Percentiles rank a stretch among this genome's conserved stretches.
These are phyloP conservation scores for Fusarium nelsonii DNA, from an alignment of 2,329 filamentous ascomycete species.

Conservation along the genomic window DNA sequence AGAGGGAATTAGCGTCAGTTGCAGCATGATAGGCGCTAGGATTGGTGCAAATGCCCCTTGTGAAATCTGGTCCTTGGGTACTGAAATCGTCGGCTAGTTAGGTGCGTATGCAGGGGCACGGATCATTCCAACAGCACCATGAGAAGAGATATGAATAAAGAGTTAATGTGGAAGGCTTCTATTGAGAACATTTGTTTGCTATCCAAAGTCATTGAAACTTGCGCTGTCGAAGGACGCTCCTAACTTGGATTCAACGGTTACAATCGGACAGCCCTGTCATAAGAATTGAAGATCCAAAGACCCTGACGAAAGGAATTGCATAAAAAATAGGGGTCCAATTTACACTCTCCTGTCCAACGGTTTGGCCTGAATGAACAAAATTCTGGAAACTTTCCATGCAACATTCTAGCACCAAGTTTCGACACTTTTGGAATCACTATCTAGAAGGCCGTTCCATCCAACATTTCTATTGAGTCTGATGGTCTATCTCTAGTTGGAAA, in stretches of 20 bases:
- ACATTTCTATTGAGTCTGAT: slow-evolving; percentile 31
- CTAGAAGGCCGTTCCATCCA: not conserved
- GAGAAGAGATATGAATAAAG: slow-evolving; percentile 13
- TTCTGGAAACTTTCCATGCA: not conserved
- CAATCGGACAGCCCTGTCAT: too few species aligned
- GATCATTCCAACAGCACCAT: slow-evolving; percentile 29
- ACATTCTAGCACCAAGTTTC: not conserved
- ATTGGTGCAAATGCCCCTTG: slow-evolving; percentile 42
- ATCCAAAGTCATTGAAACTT: not conserved
- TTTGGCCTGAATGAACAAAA: slow-evolving; percentile 1
- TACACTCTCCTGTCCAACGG: slow-evolving; percentile 36
- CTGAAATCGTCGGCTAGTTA: slow-evolving; percentile 40
- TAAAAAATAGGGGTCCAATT: slow-evolving; percentile 43
- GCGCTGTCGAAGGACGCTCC: not conserved
- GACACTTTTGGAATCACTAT: not conserved
- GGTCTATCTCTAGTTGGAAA: slow-evolving; percentile 25
- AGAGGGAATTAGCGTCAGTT: slow-evolving; percentile 31
- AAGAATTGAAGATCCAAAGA: not conserved
- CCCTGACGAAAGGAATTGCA: slow-evolving; percentile 2
- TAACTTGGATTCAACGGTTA: not conserved
- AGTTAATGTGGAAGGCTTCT: not conserved
- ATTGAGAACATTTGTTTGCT: not conserved
- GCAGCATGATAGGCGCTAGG: slow-evolving; percentile 40
- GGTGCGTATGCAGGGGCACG: slow-evolving; percentile 36
- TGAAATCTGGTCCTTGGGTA: slow-evolving; percentile 34